phyloP scores from a whole-genome alignment of 805 yeast genomes.

The Osmozyma mogii region DNA sequence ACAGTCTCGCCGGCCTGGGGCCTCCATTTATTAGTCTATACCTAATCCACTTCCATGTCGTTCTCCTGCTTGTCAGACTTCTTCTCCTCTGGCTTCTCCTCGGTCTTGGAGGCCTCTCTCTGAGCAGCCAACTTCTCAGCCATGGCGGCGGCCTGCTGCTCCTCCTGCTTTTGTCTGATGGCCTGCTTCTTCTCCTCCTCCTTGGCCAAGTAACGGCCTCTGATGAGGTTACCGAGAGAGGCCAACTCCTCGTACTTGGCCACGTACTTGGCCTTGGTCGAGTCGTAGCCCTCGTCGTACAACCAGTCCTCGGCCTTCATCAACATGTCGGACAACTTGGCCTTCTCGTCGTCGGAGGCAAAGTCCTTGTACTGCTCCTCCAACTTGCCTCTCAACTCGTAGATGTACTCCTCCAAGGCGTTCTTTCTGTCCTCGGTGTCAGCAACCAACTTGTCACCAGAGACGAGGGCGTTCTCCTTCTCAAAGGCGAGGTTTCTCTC shows the following conservation, averaged over 20 bases:
- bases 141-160: conserved; percentile 72
- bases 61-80: conserved; percentile 13
- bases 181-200: conserved; percentile 95
- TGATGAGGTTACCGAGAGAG: conserved; percentile 86
- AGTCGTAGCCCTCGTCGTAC: conserved; percentile 94
- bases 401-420: conserved; percentile 96
- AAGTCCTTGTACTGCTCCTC: conserved; percentile 85
- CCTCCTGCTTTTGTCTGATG: conserved; percentile 77
- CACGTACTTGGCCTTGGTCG: conserved; percentile 92
- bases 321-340: conserved; percentile 63
- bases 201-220: conserved; percentile 89
- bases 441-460: conserved; percentile 92
- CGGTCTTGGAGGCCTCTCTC: conserved; percentile 45
- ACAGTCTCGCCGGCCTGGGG: too few species aligned
- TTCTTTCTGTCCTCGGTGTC: conserved; percentile 99
- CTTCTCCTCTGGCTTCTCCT: conserved; percentile 15
- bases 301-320: conserved; percentile 95
- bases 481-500: conserved; percentile 60
- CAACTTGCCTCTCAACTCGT: conserved; percentile 93
- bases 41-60: conserved; percentile 2
- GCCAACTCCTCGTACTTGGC: conserved; percentile 98
- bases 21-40: conserved; percentile 1
- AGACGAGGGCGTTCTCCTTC: conserved; percentile 74
- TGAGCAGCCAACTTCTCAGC: conserved; percentile 79
- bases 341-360: conserved; percentile 88